Percentiles rank a stretch among this genome's conserved stretches.
These are phyloP conservation scores for Fusarium nurragi DNA, from an alignment of 2,329 filamentous ascomycete genomes.

Conservation along the genomic window DNA sequence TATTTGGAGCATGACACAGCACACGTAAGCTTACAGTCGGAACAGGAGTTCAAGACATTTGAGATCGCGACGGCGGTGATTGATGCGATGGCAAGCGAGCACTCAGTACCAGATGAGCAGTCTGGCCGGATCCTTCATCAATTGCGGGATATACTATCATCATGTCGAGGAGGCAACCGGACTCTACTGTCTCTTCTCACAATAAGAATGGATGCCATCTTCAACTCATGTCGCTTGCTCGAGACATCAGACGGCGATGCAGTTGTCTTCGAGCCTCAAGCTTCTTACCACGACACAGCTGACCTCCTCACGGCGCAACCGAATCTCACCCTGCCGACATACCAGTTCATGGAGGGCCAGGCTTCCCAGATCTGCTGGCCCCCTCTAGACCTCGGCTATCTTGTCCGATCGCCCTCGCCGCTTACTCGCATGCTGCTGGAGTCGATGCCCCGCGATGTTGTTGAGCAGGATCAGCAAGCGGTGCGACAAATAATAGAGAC, in stretches of 20 bases:
- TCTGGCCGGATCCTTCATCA: constrained; percentile 51
- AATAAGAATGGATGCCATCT: constrained; percentile 41
- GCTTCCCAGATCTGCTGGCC: constrained; percentile 42
- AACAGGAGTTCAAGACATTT: constrained; percentile 56
- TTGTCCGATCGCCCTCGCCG: constrained; percentile 41
- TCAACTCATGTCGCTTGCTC: constrained; percentile 28
- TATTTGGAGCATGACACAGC: accelerated
- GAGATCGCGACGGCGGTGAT: constrained; percentile 58
- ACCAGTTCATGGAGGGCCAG: constrained; percentile 44
- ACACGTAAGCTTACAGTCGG: neutral
- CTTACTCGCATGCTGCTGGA: constrained; percentile 43
- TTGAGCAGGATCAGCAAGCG: constrained; percentile 26
- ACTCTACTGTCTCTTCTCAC: constrained; percentile 51
- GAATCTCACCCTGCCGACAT: constrained; percentile 37
- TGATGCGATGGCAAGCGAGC: constrained; percentile 50
- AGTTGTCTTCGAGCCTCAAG: constrained; percentile 23
- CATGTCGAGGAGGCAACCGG: constrained; percentile 55
- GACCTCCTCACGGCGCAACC: constrained; percentile 32
- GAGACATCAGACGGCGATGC: constrained; percentile 13
- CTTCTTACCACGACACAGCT: constrained; percentile 22
- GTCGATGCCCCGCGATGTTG: constrained; percentile 37
- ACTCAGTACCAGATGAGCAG: constrained; percentile 34
- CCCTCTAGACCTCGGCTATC: constrained; percentile 40
- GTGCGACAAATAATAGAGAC: constrained; percentile 15
- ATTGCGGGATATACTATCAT: constrained; percentile 53